Conservation (phyloP, 805 yeast species). For the Teunomyces kruisii region DNA sequence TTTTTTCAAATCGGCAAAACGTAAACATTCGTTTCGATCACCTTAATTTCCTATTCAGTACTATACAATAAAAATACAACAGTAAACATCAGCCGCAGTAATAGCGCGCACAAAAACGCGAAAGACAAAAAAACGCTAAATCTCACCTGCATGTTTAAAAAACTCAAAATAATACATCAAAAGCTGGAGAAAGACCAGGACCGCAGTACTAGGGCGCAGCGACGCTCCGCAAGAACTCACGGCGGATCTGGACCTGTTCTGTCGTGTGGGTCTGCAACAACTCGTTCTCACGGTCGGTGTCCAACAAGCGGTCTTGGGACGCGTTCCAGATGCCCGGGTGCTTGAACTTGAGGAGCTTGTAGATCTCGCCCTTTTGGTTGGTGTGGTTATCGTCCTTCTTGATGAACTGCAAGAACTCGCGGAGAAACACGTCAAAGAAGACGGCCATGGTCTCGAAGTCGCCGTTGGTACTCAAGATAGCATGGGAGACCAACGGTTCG, state of each 20-base stretch:
- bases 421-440: conserved; percentile 4
- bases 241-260: conserved; percentile 5
- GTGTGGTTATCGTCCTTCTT: background rate
- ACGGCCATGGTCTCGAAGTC: conserved; percentile 3
- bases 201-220: background rate
- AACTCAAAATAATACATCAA: too few relatives aligned
- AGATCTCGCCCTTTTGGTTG: background rate
- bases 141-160: too few relatives aligned
- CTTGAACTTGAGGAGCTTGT: background rate
- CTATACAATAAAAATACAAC: background rate
- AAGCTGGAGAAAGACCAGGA: too few relatives aligned
- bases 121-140: too few relatives aligned
- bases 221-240: conserved; percentile 6
- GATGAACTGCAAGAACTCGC: background rate
- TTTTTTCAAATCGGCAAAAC: too few relatives aligned
- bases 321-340: conserved; percentile 4
- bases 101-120: background rate
- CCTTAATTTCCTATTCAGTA: background rate
- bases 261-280: conserved; percentile 6
- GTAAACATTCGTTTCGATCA: too few relatives aligned
- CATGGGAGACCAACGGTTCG: conserved; percentile 10
- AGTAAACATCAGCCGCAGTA: background rate
- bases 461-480: conserved; percentile 8
- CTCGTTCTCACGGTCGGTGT: conserved; percentile 6
- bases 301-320: conserved; percentile 5